Conservation (phyloP, 2,329 filamentous ascomycete species). For the Penicillium oxalicum region DNA sequence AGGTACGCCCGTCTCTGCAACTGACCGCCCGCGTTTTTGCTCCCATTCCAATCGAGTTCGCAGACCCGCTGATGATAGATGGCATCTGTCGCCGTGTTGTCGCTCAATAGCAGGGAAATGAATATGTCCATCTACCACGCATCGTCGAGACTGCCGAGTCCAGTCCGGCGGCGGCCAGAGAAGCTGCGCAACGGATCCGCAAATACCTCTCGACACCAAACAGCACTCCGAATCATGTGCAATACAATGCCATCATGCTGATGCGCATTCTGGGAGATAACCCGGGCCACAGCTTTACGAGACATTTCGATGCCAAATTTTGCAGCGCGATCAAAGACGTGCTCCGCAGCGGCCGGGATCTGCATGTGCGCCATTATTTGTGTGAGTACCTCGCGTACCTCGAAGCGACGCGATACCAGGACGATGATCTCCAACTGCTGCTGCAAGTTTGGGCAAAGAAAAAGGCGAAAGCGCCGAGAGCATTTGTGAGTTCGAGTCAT, state of each 20-base stretch:
- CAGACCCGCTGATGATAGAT: neutral
- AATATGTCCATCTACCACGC: constrained; percentile 83
- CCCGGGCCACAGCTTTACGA: constrained; percentile 83
- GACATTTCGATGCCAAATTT: constrained; percentile 82
- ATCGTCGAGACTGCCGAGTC: constrained; percentile 96
- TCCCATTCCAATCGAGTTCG: neutral
- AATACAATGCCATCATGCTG: constrained; percentile 97
- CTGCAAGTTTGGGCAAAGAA: constrained; percentile 86
- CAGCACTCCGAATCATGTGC: constrained; percentile 58
- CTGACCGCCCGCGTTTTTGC: neutral
- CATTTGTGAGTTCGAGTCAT: constrained; percentile 23
- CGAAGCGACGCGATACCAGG: constrained; percentile 63
- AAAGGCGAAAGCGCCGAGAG: constrained; percentile 59
- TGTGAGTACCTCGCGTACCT: constrained; percentile 80
- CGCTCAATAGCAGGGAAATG: constrained; percentile 58
- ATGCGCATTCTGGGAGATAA: constrained; percentile 88
- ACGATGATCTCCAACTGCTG: constrained; percentile 66
- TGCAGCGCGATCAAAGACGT: constrained; percentile 68
- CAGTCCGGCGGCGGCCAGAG: constrained; percentile 74
- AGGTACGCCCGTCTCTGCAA: constrained; percentile 36
- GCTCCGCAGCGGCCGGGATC: constrained; percentile 64
- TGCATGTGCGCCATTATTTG: constrained; percentile 74
- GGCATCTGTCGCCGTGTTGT: neutral
- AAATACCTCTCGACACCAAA: constrained; percentile 74
- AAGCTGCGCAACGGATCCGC: constrained; percentile 73